Evolutionary conservation across 139 green algal species (phyloP).

Genomic region (Parachlorella kessleri): DNA sequence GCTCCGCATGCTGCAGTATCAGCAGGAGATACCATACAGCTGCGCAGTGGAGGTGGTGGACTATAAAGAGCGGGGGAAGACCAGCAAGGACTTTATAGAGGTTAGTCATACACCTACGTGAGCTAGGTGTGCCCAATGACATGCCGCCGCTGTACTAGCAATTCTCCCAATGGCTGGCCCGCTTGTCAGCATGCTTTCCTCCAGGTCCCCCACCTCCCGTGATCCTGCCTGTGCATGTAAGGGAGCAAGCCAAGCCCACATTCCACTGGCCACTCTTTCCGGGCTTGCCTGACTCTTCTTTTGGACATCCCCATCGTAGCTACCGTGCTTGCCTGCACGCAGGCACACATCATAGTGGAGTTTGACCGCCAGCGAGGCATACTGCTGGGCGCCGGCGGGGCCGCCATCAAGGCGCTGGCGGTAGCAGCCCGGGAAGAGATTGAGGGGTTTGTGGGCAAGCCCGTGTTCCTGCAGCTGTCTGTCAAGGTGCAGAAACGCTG

Average conservation of each 20-base stretch:
- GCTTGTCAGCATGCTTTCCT: no score
- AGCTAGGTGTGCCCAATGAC: no score
- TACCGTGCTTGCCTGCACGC: background rate
- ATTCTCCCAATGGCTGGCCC: no score
- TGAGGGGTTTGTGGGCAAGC: conserved; percentile 78
- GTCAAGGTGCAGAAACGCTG: conserved; percentile 75
- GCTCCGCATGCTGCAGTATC: no score
- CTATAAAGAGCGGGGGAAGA: conserved; percentile 53
- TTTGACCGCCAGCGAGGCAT: conserved; percentile 78
- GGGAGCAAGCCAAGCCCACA: no score
- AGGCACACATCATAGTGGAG: conserved; percentile 60
- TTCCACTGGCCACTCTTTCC: no score
- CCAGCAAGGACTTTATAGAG: conserved; percentile 73
- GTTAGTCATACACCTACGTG: no score
- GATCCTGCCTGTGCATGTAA: no score
- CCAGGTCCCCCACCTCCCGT: no score
- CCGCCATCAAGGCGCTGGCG: conserved; percentile 66
- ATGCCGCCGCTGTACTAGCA: no score
- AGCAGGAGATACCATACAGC: conserved; percentile 92
- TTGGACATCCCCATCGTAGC: no score
- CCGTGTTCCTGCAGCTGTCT: conserved; percentile 79
- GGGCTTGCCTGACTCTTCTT: no score
- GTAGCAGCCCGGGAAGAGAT: conserved; percentile 68
- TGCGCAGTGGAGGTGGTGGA: conserved; percentile 77
- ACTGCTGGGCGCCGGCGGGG: conserved; percentile 74